These are phyloP conservation scores for Colletotrichum liaoningense DNA, from an alignment of 2,329 filamentous ascomycete species.

Conservation along the genomic window DNA sequence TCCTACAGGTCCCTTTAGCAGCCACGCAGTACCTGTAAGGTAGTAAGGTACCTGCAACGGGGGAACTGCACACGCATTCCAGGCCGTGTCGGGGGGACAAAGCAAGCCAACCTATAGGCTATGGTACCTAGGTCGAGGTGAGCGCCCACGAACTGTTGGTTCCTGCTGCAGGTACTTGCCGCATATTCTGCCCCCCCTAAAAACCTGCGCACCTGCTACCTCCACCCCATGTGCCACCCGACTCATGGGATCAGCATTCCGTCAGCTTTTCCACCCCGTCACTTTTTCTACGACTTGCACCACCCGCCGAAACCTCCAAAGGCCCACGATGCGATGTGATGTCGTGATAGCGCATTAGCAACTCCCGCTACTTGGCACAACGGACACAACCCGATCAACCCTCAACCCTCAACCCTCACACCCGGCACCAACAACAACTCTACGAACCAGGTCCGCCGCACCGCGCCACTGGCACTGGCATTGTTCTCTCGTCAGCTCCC, in stretches of 20 bases:
- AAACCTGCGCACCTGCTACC: constrained; percentile 13
- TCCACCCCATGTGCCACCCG: constrained; percentile 24
- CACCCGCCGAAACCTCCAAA: constrained; percentile 15
- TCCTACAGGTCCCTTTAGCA: not conserved
- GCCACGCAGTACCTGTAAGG: no score
- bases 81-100: constrained; percentile 5
- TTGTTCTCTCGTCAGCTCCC: not conserved
- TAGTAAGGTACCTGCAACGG: constrained; percentile 6
- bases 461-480: not conserved
- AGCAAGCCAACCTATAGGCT: not conserved
- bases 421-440: not conserved
- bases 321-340: constrained; percentile 18
- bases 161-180: constrained; percentile 36
- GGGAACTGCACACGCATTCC: not conserved
- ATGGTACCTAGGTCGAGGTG: no score
- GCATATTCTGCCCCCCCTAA: constrained; percentile 22
- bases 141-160: constrained; percentile 34
- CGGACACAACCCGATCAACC: not conserved
- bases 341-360: constrained; percentile 24
- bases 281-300: constrained; percentile 24
- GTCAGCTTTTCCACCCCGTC: constrained; percentile 28
- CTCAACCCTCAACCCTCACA: not conserved
- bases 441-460: not conserved
- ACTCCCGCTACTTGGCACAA: not conserved
- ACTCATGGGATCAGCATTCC: constrained; percentile 30